These are phyloP conservation scores for Lachancea quebecensis DNA, from an alignment of 805 yeast species.

Conservation along the genomic window DNA sequence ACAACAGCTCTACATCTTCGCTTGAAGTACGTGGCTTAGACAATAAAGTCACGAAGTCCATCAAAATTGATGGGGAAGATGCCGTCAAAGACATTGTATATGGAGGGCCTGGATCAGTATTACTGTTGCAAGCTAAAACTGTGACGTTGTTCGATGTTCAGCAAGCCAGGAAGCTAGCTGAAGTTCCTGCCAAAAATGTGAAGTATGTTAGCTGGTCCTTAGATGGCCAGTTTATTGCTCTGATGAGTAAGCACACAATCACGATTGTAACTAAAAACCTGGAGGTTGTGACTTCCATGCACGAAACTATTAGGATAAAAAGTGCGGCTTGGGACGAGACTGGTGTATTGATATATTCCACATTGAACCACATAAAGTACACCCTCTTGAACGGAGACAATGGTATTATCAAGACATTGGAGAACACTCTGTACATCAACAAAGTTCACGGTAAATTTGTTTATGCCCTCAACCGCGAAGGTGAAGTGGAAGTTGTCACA, in stretches of 20 bases:
- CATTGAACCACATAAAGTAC: slow-evolving; percentile 93
- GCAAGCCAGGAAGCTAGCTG: slow-evolving; percentile 73
- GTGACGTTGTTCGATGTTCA: slow-evolving; percentile 88
- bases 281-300: slow-evolving; percentile 74
- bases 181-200: slow-evolving; percentile 64
- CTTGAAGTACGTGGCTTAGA: slow-evolving; percentile 78
- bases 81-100: slow-evolving; percentile 63
- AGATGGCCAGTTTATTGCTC: slow-evolving; percentile 81
- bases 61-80: slow-evolving; percentile 61
- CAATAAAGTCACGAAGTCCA: slow-evolving; percentile 73
- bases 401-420: slow-evolving; percentile 90
- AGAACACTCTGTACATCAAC: slow-evolving; percentile 76
- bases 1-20: slow-evolving; percentile 53
- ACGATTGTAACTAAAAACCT: slow-evolving; percentile 77
- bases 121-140: slow-evolving; percentile 62
- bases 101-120: slow-evolving; percentile 78
- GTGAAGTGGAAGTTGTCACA: slow-evolving; percentile 66
- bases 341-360: slow-evolving; percentile 85
- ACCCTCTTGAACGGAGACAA: slow-evolving; percentile 88
- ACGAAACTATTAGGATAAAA: slow-evolving; percentile 93
- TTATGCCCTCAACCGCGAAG: slow-evolving; percentile 77
- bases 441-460: slow-evolving; percentile 64
- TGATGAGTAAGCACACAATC: slow-evolving; percentile 86
- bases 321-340: slow-evolving; percentile 97
- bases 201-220: slow-evolving; percentile 86